Conservation (phyloP, 108 stramenopile genomes). For the Mayamaea pseudoterrestris region DNA sequence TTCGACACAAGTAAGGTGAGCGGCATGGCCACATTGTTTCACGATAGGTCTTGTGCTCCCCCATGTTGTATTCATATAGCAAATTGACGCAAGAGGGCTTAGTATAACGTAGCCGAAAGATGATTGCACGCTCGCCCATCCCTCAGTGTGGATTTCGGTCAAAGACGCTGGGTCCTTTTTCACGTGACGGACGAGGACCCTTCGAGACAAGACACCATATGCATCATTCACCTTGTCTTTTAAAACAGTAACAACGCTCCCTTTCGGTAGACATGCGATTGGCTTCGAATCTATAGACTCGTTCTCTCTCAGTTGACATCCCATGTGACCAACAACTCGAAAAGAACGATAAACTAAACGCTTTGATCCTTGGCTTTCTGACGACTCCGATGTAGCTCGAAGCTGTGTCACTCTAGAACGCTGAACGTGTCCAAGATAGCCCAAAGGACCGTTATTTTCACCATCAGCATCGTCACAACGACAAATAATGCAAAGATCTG, state of each 20-base stretch:
- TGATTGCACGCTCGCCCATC: constrained; percentile 81
- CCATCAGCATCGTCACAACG: constrained; percentile 79
- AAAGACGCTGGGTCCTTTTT: constrained; percentile 5
- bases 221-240: constrained; percentile 49
- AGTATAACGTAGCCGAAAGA: constrained; percentile 79
- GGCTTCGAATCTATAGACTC: constrained; percentile 79
- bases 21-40: constrained; percentile 90
- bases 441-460: constrained; percentile 75
- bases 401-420: constrained; percentile 62
- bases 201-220: constrained; percentile 66
- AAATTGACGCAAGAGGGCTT: constrained; percentile 56
- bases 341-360: constrained; percentile 31
- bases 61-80: constrained; percentile 75
- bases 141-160: constrained; percentile 32
- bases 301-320: constrained; percentile 79
- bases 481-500: constrained; percentile 81
- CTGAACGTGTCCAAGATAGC: constrained; percentile 81
- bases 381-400: constrained; percentile 30
- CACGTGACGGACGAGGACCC: constrained; percentile 61
- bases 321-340: constrained; percentile 77
- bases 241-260: constrained; percentile 62
- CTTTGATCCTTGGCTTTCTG: constrained; percentile 7
- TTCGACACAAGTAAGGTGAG: constrained; percentile 90
- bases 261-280: constrained; percentile 54
- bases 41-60: constrained; percentile 78